Conservation (phyloP, 306 rosid species). For the Lagenaria siceraria region DNA sequence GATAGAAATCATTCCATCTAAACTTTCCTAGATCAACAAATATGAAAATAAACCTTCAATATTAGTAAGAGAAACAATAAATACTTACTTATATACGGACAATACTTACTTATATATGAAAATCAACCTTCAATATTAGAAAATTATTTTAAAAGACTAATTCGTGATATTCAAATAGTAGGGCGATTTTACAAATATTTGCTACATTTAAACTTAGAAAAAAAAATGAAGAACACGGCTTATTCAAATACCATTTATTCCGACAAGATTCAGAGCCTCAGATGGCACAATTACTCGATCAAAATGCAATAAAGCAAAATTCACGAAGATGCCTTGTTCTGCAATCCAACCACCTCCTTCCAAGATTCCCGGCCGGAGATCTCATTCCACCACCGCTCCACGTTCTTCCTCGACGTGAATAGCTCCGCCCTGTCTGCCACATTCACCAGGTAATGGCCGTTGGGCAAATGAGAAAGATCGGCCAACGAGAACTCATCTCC, state of each 20-base stretch:
- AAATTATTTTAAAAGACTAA: background rate
- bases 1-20: too few relatives aligned
- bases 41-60: too few relatives aligned
- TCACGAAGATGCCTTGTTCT: constrained; percentile 5
- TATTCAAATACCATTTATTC: background rate
- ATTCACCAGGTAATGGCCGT: constrained; percentile 38
- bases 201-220: background rate
- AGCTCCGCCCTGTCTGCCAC: constrained; percentile 24
- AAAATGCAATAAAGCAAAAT: background rate
- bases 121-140: too few relatives aligned
- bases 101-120: too few relatives aligned
- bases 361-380: constrained; percentile 59
- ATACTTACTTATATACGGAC: too few relatives aligned
- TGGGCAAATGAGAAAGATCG: constrained; percentile 85
- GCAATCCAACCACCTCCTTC: constrained; percentile 48
- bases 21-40: too few relatives aligned
- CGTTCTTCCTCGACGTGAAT: constrained; percentile 36
- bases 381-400: constrained; percentile 76
- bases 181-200: background rate
- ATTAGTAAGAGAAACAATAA: too few relatives aligned
- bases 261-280: background rate
- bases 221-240: background rate
- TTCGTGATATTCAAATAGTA: background rate
- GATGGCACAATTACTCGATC: too few relatives aligned
- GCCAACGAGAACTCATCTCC: constrained; percentile 76